Conservation (phyloP, 352 stramenopile genomes). For the Phytopythium vexans region DNA sequence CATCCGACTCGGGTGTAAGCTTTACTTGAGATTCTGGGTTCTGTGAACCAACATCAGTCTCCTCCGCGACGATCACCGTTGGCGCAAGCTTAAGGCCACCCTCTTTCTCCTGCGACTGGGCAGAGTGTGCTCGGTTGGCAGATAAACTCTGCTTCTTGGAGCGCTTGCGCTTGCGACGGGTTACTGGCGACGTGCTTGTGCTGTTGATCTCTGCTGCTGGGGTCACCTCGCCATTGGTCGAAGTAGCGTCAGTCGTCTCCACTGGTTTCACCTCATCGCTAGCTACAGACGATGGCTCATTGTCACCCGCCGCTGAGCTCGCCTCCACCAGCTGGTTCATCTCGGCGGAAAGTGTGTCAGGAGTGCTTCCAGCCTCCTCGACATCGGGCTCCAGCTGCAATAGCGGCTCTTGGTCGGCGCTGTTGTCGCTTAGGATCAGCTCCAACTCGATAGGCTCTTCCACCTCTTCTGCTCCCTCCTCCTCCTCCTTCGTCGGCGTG, state of each 20-base stretch:
- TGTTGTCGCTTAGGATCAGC: conserved; percentile 31
- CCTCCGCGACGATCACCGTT: not conserved
- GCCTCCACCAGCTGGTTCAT: no score
- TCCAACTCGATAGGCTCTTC: conserved; percentile 31
- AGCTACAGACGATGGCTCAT: no score
- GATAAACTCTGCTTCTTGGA: conserved; percentile 41
- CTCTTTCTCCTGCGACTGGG: not conserved
- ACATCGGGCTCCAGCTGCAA: no score
- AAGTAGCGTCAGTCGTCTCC: no score
- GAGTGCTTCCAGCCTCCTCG: no score
- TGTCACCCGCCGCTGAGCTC: no score
- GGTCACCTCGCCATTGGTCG: not conserved
- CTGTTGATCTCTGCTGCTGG: not conserved
- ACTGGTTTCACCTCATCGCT: no score
- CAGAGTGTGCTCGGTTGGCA: conserved; percentile 6
- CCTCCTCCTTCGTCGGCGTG: not conserved
- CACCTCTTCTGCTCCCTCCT: conserved; percentile 4
- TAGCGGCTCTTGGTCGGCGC: conserved; percentile 6
- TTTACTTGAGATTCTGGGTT: not conserved
- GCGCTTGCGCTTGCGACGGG: conserved; percentile 36
- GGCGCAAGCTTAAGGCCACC: not conserved
- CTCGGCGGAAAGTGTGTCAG: no score
- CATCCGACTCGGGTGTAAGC: not conserved
- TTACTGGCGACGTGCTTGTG: not conserved
- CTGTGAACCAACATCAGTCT: not conserved